phyloP scores from a whole-genome alignment of 768 basidiomycete species.

The Paxillus involutus region DNA sequence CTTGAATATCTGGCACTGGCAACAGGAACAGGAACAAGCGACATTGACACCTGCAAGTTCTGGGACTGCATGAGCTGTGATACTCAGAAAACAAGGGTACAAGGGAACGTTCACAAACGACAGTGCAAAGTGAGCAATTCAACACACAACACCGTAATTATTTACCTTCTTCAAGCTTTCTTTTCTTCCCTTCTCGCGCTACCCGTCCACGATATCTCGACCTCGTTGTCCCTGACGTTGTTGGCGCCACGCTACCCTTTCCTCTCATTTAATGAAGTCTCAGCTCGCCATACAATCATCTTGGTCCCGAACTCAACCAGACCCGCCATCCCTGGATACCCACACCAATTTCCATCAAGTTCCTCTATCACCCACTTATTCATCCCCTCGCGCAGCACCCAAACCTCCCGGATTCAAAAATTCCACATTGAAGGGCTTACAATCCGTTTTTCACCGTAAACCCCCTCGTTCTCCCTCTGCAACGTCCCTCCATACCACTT shows the following conservation, averaged over 20 bases:
- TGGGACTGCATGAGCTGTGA: neutral
- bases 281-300: constrained; percentile 26
- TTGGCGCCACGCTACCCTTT: neutral
- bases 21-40: too few relatives aligned
- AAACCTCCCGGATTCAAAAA: constrained; percentile 35
- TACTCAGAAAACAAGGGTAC: neutral
- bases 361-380: constrained; percentile 47
- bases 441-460: constrained; percentile 52
- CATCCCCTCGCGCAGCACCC: constrained; percentile 35
- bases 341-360: constrained; percentile 28
- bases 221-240: constrained; percentile 9
- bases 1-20: too few relatives aligned
- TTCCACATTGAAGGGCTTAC: constrained; percentile 38
- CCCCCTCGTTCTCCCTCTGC: constrained; percentile 45
- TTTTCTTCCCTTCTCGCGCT: constrained; percentile 6
- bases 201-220: constrained; percentile 6
- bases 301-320: constrained; percentile 40
- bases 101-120: neutral
- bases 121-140: neutral
- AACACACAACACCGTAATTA: neutral
- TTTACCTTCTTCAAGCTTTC: neutral
- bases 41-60: too few relatives aligned
- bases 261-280: constrained; percentile 33
- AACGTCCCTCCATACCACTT: constrained; percentile 48
- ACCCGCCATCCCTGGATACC: constrained; percentile 36